Conservation (phyloP, 2,329 filamentous ascomycete species). For the Cryphonectria parasitica region DNA sequence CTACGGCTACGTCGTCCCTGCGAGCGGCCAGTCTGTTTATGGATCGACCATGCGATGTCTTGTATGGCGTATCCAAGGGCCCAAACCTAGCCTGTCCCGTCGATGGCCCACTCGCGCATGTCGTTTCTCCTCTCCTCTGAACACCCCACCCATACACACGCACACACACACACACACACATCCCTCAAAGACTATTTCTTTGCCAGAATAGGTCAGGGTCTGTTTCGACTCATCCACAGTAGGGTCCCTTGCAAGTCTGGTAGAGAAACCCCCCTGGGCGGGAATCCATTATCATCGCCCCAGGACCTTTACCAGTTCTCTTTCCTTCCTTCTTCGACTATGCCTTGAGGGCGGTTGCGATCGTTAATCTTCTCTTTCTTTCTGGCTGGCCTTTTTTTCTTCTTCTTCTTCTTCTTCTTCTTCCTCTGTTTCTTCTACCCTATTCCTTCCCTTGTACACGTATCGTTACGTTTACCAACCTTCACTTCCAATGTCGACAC, state of each 20-base stretch:
- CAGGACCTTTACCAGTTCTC: slow-evolving; percentile 43
- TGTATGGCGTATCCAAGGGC: slow-evolving; percentile 32
- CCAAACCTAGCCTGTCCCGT: slow-evolving; percentile 36
- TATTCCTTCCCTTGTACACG: slow-evolving; percentile 9
- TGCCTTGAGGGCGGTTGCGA: slow-evolving; percentile 33
- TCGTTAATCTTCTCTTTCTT: slow-evolving; percentile 17
- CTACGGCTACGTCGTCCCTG: slow-evolving; percentile 36
- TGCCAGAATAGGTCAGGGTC: slow-evolving; percentile 44
- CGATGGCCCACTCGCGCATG: slow-evolving; percentile 27
- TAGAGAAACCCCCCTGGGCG: slow-evolving; percentile 31
- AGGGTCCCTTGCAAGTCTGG: slow-evolving; percentile 36
- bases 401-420: not conserved
- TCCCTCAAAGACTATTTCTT: slow-evolving; percentile 35
- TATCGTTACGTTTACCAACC: slow-evolving; percentile 20
- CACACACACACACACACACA: slow-evolving; percentile 32
- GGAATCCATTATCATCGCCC: slow-evolving; percentile 24
- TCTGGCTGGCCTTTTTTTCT: not conserved
- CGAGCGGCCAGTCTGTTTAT: slow-evolving; percentile 38
- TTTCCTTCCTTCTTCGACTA: slow-evolving; percentile 34
- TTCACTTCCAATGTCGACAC: slow-evolving; percentile 26
- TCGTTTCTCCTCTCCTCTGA: slow-evolving; percentile 39
- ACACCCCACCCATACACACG: slow-evolving; percentile 9
- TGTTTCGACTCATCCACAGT: slow-evolving; percentile 51
- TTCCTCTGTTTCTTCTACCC: not conserved
- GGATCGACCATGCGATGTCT: slow-evolving; percentile 35